Base-by-base conservation (phyloP, 1,284 basidiomycete genomes). In the Boletus nobilissimus region DNA sequence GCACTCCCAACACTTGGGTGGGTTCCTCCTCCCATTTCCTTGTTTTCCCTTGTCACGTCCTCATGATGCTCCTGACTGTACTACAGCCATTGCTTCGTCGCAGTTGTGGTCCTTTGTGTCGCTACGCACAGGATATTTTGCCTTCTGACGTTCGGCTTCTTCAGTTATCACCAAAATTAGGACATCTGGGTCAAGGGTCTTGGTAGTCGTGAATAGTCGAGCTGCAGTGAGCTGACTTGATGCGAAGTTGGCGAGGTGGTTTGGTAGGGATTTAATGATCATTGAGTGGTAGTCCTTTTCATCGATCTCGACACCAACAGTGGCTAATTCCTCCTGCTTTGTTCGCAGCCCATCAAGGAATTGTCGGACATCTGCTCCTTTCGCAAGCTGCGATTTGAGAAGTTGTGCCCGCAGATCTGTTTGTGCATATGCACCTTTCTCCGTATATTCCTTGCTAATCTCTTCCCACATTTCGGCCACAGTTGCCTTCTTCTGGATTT, bases 181-280 rank as follows among this genome's bases (percentile, higher is more conserved):
- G 6, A 22, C 39, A 26, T 69, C 36, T 0, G 51, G 48, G 3
- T 69, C 68, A 16, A 69, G 1, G 0, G 26, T 69, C 10, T 39
- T 29, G 0, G 48, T 11, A 1, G 36, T 2, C 0, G 16, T 22
- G 24, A 19, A 69, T 9, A 54, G 36, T 6, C 29, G 10, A 13
- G 13, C 29, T 6, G 43, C 34, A 16, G 43, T 26, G 13, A 70
- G 68, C 10, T 70, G 51, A 11, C 18, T 70, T 11, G 29, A 70
- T 29, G 68, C 14, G 9, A 70, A 70, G 29, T 70, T 70, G 18
- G 68, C 48, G 11, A 70, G 51, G 1, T 3, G 22, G 29, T n/a
- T 32, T 0, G 51, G 51, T 0, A 70, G 48, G 16, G 48, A 70
- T 14, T 46, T 40, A 6, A 66, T 66, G 29, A 66, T 46, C 6